These are phyloP conservation scores for Diaporthe humulicola DNA, from an alignment of 2,329 filamentous ascomycete genomes.

Conservation along the genomic window DNA sequence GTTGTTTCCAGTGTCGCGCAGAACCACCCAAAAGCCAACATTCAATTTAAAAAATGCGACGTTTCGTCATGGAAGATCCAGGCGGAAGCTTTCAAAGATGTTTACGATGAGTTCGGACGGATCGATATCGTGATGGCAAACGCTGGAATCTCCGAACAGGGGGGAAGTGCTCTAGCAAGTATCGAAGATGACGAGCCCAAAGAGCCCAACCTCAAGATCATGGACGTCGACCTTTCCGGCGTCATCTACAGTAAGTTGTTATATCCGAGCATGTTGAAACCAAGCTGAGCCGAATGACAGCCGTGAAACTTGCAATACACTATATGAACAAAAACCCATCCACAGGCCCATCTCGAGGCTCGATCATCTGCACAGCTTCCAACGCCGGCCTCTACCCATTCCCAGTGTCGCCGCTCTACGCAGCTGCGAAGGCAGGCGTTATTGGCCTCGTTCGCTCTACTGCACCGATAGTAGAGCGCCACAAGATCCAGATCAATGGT, in stretches of 20 bases:
- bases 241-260: conserved; percentile 58
- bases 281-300: conserved; percentile 46
- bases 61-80: conserved; percentile 54
- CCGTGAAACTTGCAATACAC: conserved; percentile 62
- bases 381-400: conserved; percentile 67
- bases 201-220: conserved; percentile 51
- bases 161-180: conserved; percentile 45
- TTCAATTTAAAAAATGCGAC: conserved; percentile 52
- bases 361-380: conserved; percentile 66
- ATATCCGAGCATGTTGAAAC: accelerated
- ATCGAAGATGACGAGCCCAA: conserved; percentile 48
- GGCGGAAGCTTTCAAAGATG: conserved; percentile 46
- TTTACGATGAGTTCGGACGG: conserved; percentile 43
- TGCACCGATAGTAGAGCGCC: conserved; percentile 52
- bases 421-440: conserved; percentile 61
- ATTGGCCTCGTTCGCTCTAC: conserved; percentile 64
- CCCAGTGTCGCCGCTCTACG: conserved; percentile 63
- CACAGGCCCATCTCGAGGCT: conserved; percentile 50
- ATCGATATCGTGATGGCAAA: conserved; percentile 65
- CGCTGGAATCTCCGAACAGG: conserved; percentile 61
- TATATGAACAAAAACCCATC: conserved; percentile 58
- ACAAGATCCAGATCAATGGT: conserved; percentile 64
- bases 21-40: conserved; percentile 44
- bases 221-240: conserved; percentile 56
- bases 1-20: conserved; percentile 45